Base-by-base conservation (phyloP, 2,329 filamentous ascomycete genomes). In the Leptographium procerum region DNA sequence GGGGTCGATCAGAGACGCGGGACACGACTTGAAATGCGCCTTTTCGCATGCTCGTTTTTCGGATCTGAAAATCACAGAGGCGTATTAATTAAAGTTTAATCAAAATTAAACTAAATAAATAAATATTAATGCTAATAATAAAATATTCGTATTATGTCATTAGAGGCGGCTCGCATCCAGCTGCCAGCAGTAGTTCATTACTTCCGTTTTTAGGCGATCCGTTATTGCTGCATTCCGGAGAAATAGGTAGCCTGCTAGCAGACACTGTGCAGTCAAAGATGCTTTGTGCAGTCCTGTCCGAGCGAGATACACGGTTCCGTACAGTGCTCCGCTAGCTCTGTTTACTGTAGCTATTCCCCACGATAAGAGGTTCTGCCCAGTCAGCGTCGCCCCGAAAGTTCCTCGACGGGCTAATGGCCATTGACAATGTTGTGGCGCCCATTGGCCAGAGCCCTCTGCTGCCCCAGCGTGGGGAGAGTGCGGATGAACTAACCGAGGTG, bases 401-500 rank as follows among this genome's bases (percentile, higher is more conserved):
- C 57, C 61, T 59, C 56, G 55, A 52, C 59, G 53, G 43, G 52
- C 55, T 47, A 57, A 36, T 14, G 26, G 19, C 53, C 55, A 64
- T 63, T 64, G 61, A 63, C 56, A 64, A 64, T 63, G 55, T 63
- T 40, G 2, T 2, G 1, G 24, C 45, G 45, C 51, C 57, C 34
- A 64, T 64, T 64, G 63, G 63, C 60, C 52, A 45, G 31, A 16
- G 34, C 8, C 19, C 16, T 29, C 19, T 9, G 31, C 33, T 13
- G 34, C 33, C 47, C n/a, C 58, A 56, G 50, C 56, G 57, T 55
- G 34, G 48, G 56, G 34, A 55, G 33, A n/a, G 26, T 9, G 56
- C 56, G 26, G 61, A 54, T 56, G 34, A 45, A 58, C 60, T 61
- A 64, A 56, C 63, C 63, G 63, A 64, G 63, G 61, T 63, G 61